Evolutionary conservation across 257 asterid genomes (phyloP).

Genomic region (Oldenlandia corymbosa): DNA sequence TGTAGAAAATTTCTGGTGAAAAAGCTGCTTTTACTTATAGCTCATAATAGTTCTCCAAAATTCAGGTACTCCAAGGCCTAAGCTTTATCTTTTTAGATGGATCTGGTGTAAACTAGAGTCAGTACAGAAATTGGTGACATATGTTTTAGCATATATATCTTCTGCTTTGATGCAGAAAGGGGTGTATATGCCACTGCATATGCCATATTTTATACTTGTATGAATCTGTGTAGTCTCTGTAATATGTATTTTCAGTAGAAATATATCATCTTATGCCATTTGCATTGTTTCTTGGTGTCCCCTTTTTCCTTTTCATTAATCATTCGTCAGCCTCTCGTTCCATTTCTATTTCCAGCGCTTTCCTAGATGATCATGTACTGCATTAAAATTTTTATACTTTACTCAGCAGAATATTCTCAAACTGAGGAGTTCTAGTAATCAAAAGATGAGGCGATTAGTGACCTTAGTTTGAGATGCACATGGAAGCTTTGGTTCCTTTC

Average conservation of each 20-base stretch:
- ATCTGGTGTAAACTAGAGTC: conserved; percentile 9
- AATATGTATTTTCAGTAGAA: not conserved
- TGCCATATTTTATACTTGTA: conserved; percentile 29
- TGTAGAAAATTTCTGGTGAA: conserved; percentile 52
- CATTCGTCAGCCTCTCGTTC: not conserved
- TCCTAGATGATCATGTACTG: too few relatives aligned
- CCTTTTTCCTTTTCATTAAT: not conserved
- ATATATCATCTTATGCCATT: not conserved
- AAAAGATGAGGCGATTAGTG: not conserved
- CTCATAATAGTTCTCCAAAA: not conserved
- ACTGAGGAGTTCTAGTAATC: not conserved
- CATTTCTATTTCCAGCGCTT: too few relatives aligned
- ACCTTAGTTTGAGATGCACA: not conserved
- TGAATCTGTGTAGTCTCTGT: conserved; percentile 17
- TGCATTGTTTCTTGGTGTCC: not conserved
- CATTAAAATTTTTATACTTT: too few relatives aligned
- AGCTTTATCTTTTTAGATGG: conserved; percentile 11
- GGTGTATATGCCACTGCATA: conserved; percentile 70
- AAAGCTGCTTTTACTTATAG: not conserved
- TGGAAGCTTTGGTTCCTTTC: too few relatives aligned
- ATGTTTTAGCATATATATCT: conserved; percentile 66
- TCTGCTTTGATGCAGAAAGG: conserved; percentile 30
- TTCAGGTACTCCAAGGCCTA: not conserved
- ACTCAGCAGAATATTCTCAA: conserved; percentile 1
- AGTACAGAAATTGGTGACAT: conserved; percentile 27